Evolutionary conservation across 257 asterid species (phyloP).

Genomic region (Solanum medicagineum): DNA sequence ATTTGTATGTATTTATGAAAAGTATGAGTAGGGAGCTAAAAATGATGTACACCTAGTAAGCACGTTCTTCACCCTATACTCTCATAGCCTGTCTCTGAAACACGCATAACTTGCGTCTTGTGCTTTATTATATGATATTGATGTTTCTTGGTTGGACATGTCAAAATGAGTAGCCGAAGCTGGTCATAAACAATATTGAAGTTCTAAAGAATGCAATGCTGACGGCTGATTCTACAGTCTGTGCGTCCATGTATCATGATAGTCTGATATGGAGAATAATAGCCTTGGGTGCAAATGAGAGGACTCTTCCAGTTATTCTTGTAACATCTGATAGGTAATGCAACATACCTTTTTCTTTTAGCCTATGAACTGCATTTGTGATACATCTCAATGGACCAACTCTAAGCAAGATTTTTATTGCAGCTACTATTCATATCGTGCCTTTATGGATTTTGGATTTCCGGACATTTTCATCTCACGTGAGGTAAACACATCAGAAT

Average conservation of each 20-base stretch:
- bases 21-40: background rate
- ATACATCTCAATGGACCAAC: background rate
- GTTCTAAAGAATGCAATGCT: slow-evolving; percentile 61
- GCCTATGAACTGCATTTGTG: background rate
- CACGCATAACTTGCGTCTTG: background rate
- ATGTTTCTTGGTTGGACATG: slow-evolving; percentile 13
- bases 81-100: background rate
- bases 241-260: slow-evolving; percentile 88
- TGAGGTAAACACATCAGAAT: slow-evolving; percentile 45
- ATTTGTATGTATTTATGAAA: background rate
- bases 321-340: slow-evolving; percentile 88
- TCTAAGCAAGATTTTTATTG: slow-evolving; percentile 7
- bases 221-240: slow-evolving; percentile 49
- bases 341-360: background rate
- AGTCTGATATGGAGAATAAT: slow-evolving; percentile 86
- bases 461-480: slow-evolving; percentile 92
- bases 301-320: slow-evolving; percentile 68
- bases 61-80: background rate
- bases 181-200: slow-evolving; percentile 94
- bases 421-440: slow-evolving; percentile 87
- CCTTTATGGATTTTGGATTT: slow-evolving; percentile 86
- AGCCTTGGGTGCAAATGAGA: slow-evolving; percentile 85
- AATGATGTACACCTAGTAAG: background rate
- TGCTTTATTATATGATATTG: slow-evolving; percentile 10
- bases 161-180: slow-evolving; percentile 67